phyloP scores from a whole-genome alignment of 2,329 filamentous ascomycete genomes.

The Sarocladiaceae sp. region DNA sequence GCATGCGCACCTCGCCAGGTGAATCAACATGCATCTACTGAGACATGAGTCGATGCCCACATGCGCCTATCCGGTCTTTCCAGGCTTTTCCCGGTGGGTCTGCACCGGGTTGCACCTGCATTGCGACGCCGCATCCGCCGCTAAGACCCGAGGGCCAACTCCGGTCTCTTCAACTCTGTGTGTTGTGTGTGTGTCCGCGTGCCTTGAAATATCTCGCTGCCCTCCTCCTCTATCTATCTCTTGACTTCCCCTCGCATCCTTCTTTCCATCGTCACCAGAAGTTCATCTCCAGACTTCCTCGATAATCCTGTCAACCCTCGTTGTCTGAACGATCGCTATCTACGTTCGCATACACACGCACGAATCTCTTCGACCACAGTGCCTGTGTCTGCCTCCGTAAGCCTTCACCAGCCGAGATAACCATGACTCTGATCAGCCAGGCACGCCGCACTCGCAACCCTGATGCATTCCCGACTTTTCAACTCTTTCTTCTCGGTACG shows the following conservation, averaged over 20 bases:
- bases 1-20: background rate
- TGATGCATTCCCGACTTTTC: slow-evolving; percentile 71
- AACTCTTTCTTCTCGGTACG: slow-evolving; percentile 80
- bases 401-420: slow-evolving; percentile 31
- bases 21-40: slow-evolving; percentile 1
- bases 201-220: slow-evolving; percentile 8
- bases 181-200: background rate
- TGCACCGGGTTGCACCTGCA: slow-evolving; percentile 5
- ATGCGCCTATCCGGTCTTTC: slow-evolving; percentile 9
- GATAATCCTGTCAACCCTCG: background rate
- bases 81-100: slow-evolving; percentile 4
- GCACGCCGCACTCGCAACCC: slow-evolving; percentile 51
- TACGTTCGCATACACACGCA: slow-evolving; percentile 14
- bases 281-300: background rate
- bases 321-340: background rate
- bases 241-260: background rate
- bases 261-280: background rate
- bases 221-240: background rate
- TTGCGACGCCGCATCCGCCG: slow-evolving; percentile 9
- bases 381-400: slow-evolving; percentile 38
- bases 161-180: background rate
- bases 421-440: slow-evolving; percentile 47
- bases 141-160: too few species aligned
- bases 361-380: slow-evolving; percentile 6
- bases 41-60: too few species aligned